Conservation (phyloP, 2,329 filamentous ascomycete species). For the Trichophyton mentagrophytes region DNA sequence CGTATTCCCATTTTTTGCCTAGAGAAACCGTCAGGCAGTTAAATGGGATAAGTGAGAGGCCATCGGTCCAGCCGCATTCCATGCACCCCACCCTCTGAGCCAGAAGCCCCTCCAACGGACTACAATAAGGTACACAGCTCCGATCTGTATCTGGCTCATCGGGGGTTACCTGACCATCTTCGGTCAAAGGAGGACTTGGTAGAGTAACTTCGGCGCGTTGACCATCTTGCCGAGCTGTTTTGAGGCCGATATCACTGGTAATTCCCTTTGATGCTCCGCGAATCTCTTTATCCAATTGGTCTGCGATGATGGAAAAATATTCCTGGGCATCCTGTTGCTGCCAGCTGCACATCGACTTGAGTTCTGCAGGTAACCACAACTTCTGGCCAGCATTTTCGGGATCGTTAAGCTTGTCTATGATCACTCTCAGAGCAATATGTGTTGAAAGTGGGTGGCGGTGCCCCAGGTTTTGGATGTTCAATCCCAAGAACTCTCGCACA, state of each 20-base stretch:
- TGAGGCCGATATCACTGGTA: slow-evolving; percentile 33
- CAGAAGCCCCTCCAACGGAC: slow-evolving; percentile 75
- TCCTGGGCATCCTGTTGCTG: slow-evolving; percentile 97
- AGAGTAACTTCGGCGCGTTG: neutral
- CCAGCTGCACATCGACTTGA: slow-evolving; percentile 90
- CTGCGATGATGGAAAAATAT: slow-evolving; percentile 82
- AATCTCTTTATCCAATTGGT: slow-evolving; percentile 70
- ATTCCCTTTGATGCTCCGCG: slow-evolving; percentile 37
- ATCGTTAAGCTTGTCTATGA: slow-evolving; percentile 59
- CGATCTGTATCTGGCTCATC: slow-evolving; percentile 9
- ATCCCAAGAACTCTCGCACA: slow-evolving; percentile 53
- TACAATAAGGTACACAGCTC: slow-evolving; percentile 36
- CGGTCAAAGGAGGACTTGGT: slow-evolving; percentile 10
- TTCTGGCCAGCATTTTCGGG: slow-evolving; percentile 57
- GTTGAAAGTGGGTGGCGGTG: slow-evolving; percentile 33
- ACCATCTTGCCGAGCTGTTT: slow-evolving; percentile 14
- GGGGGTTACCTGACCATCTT: slow-evolving; percentile 9
- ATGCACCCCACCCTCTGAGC: slow-evolving; percentile 84
- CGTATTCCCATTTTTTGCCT: slow-evolving; percentile 51
- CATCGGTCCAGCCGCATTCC: slow-evolving; percentile 73
- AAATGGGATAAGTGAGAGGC: slow-evolving; percentile 80
- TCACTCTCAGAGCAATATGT: slow-evolving; percentile 45
- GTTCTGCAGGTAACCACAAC: slow-evolving; percentile 65
- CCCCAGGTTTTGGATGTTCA: slow-evolving; percentile 27
- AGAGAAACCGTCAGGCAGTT: slow-evolving; percentile 84